Base-by-base conservation (phyloP, 768 basidiomycete species). In the Cystofilobasidium capitatum region DNA sequence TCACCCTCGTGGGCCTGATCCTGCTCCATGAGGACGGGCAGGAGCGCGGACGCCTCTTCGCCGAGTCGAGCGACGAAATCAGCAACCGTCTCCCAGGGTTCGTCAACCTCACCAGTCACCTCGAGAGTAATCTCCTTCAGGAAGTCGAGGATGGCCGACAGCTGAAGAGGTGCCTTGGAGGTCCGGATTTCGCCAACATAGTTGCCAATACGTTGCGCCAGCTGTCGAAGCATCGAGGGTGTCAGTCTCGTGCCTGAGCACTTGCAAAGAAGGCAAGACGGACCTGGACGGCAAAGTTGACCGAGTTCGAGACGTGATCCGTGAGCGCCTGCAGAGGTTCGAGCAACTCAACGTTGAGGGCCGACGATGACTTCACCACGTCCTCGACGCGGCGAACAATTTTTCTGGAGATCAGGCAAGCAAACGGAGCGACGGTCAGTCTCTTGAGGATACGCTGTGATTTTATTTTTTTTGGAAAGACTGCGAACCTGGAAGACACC, bases 221-320 rank as follows among this genome's bases (percentile, higher is more conserved):
- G 83, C 90, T 93, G 62, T 0, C 66, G 45, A 37, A 71, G 40
- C 62, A 67, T 66, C 13, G 59, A 62, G 0, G 51, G 69, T 68
- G 68, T 71, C 61, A 51, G 26, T 33, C 26, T 22, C 0, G 20
- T 20, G 40, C 26, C 2, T 49, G 5, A 39, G 54, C 44, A 8
- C 3, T 42, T 58, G 16, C 3, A 42, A 40, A 14, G 26, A 62
- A 42, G 31, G 22, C 26, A 7, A 17, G 62, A 64, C 85, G 63
- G 69, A 90, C 91, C 62, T 88, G 88, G 64, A 96, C 88, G 74
- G 90, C 90, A 75, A 94, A 89, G 77, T 93, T 90, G 71, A 91
- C 86, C 13, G 91, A 82, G 69, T 89, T 88, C 1, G 86, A 84
- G 0, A 90, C 85, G 35, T 75, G 72, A 9, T 62, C 55, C 10